Evolutionary conservation across 2,329 filamentous ascomycete genomes (phyloP).

Genomic region (Penicillium sp.): DNA sequence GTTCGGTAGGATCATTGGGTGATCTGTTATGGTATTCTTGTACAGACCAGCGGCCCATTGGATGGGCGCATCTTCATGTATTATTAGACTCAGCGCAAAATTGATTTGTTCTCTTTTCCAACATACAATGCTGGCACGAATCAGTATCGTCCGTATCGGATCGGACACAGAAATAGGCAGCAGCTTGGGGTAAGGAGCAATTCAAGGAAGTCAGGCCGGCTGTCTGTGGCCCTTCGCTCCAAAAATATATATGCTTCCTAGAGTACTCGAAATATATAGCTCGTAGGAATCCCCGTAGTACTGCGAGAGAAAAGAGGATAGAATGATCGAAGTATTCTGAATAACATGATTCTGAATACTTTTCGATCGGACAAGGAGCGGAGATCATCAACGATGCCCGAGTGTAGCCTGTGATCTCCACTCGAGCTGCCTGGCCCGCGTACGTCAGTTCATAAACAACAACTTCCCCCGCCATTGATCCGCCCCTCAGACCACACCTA

Average conservation of each 20-base stretch:
- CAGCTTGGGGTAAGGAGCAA: neutral
- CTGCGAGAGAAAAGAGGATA: neutral
- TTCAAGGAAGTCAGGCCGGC: neutral
- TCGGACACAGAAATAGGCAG: neutral
- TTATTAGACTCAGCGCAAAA: constrained; percentile 29
- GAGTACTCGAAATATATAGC: neutral
- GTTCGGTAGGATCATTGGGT: neutral
- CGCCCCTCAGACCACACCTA: constrained; percentile 6
- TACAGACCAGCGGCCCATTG: constrained; percentile 21
- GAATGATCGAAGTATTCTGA: neutral
- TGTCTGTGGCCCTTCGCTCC: neutral
- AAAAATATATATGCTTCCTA: neutral
- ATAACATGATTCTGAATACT: too few relatives aligned
- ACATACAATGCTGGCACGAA: neutral
- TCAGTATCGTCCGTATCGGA: neutral
- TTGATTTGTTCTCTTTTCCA: constrained; percentile 14
- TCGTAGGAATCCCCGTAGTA: neutral
- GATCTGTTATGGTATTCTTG: constrained; percentile 20
- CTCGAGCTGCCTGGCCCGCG: constrained; percentile 12
- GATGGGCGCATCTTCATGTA: constrained; percentile 23
- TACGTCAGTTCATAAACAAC: constrained; percentile 25
- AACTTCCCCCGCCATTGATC: constrained; percentile 7
- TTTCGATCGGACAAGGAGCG: neutral
- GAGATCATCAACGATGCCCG: neutral
- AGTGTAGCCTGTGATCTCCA: constrained; percentile 12